phyloP scores from a whole-genome alignment of 2,329 filamentous ascomycete genomes.

The Nothopassalora personata region DNA sequence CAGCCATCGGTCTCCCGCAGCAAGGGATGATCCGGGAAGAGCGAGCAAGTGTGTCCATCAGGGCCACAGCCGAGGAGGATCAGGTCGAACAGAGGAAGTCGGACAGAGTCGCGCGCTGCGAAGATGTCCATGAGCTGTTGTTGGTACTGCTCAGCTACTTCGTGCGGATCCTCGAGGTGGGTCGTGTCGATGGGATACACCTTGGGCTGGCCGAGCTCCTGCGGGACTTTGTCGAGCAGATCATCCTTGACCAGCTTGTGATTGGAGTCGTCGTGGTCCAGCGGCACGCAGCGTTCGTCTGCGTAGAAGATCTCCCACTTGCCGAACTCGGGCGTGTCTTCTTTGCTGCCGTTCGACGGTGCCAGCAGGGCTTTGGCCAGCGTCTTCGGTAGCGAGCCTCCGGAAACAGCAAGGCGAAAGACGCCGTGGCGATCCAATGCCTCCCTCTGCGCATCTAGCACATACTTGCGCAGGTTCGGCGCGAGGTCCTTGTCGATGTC shows the following conservation, averaged over 20 bases:
- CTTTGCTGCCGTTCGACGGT: constrained; percentile 41
- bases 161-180: constrained; percentile 71
- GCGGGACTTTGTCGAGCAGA: constrained; percentile 80
- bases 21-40: constrained; percentile 86
- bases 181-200: constrained; percentile 73
- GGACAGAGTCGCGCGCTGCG: constrained; percentile 87
- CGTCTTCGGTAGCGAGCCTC: constrained; percentile 83
- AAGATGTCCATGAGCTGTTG: constrained; percentile 79
- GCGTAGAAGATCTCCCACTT: constrained; percentile 99
- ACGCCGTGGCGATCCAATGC: constrained; percentile 71
- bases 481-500: constrained; percentile 67
- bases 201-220: constrained; percentile 57
- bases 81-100: constrained; percentile 90
- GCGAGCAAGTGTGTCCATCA: constrained; percentile 93
- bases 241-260: constrained; percentile 83
- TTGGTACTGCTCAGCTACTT: constrained; percentile 91
- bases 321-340: constrained; percentile 67
- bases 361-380: constrained; percentile 76
- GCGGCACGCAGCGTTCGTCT: constrained; percentile 89
- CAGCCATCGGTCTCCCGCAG: constrained; percentile 83
- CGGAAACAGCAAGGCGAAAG: constrained; percentile 91
- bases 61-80: constrained; percentile 89
- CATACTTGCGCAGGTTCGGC: constrained; percentile 70
- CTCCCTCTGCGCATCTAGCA: constrained; percentile 74
- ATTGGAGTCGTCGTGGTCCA: constrained; percentile 91